Conservation (phyloP, 2,329 filamentous ascomycete genomes). For the Talaromyces sp. region DNA sequence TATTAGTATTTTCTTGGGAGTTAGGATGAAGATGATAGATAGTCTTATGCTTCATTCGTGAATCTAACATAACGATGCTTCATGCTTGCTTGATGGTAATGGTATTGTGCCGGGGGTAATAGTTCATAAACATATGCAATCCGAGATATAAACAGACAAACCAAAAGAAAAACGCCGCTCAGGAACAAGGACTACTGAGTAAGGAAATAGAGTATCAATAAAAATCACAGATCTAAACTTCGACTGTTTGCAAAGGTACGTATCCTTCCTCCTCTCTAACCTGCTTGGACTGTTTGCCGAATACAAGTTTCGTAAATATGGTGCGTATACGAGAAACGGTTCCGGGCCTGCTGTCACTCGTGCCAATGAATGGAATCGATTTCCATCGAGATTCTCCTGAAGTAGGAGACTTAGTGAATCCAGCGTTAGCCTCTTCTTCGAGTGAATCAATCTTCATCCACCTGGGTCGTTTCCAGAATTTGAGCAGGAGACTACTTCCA, state of each 20-base stretch:
- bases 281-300: conserved; percentile 25
- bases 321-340: conserved; percentile 19
- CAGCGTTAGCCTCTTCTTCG: conserved; percentile 52
- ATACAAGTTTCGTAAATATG: conserved; percentile 28
- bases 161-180: not conserved
- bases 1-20: not conserved
- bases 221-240: conserved; percentile 24
- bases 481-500: conserved; percentile 74
- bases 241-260: conserved; percentile 45
- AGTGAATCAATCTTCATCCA: conserved; percentile 78
- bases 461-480: conserved; percentile 75
- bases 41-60: not conserved
- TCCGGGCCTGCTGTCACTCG: not conserved
- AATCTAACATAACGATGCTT: not conserved
- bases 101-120: not conserved
- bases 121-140: not conserved
- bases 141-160: not conserved
- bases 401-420: conserved; percentile 19
- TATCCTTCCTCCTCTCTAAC: conserved; percentile 39
- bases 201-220: not conserved
- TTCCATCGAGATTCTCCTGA: conserved; percentile 16
- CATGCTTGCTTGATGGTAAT: not conserved
- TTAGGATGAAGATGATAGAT: too few relatives aligned
- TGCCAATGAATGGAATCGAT: conserved; percentile 28
- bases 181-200: too few relatives aligned